Conservation (phyloP, 2,329 filamentous ascomycete species). For the Cordyceps fumosorosea region DNA sequence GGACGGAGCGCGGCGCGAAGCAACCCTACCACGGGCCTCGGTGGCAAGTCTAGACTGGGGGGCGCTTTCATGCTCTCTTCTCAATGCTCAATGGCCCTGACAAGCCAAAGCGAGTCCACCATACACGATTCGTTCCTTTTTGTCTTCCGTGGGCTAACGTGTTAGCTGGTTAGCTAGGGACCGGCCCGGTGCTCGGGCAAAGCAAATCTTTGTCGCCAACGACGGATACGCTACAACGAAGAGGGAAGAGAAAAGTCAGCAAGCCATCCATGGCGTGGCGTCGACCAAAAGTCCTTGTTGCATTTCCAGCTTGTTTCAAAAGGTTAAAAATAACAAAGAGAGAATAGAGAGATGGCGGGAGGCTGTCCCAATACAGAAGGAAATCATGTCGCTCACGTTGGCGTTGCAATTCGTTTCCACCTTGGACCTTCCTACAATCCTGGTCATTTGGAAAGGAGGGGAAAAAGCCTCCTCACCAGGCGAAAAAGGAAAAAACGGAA, state of each 20-base stretch:
- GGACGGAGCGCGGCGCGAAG: not conserved
- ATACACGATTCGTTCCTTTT: not conserved
- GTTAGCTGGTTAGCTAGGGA: not conserved
- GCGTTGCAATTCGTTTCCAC: not conserved
- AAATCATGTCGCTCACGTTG: not conserved
- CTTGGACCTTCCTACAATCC: too few relatives aligned
- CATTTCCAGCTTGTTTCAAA: constrained; percentile 8
- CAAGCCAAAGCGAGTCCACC: not conserved
- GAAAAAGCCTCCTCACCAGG: not conserved
- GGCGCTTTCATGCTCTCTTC: not conserved
- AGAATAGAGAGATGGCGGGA: not conserved
- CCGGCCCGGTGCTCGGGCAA: constrained; percentile 7
- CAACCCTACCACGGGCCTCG: not conserved
- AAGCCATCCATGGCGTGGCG: not conserved
- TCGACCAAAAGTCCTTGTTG: not conserved
- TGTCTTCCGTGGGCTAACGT: not conserved
- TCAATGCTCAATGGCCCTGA: not conserved
- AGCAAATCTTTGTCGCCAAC: constrained; percentile 7
- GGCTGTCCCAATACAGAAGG: not conserved
- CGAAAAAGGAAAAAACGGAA: not conserved
- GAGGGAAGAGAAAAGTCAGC: not conserved
- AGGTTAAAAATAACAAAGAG: constrained; percentile 2
- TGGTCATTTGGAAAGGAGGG: not conserved
- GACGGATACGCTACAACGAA: not conserved
- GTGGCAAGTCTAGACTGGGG: not conserved